Conservation (phyloP, 1,284 basidiomycete species). For the Erythrobasidium hasegawianum region DNA sequence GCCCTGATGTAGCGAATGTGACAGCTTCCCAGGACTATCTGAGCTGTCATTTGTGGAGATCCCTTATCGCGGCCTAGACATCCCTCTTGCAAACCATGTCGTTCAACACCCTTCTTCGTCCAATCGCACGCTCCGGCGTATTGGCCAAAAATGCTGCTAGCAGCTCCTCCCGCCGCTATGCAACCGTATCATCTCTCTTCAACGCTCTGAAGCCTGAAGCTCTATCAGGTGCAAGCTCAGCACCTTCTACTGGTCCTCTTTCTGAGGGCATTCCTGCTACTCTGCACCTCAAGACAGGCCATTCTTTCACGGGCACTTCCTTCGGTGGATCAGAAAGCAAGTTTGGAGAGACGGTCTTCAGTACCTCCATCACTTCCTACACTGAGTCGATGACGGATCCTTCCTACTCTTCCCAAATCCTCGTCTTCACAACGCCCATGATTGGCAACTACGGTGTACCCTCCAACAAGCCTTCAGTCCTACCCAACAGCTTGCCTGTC, state of each 20-base stretch:
- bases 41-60: slow-evolving; percentile 33
- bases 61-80: slow-evolving; percentile 6
- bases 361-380: slow-evolving; percentile 97
- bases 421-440: slow-evolving; percentile 96
- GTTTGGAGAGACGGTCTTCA: slow-evolving; percentile 97
- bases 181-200: slow-evolving; percentile 24
- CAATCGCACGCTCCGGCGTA: slow-evolving; percentile 1
- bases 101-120: background rate
- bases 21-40: background rate
- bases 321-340: slow-evolving; percentile 86
- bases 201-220: background rate
- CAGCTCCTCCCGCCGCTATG: slow-evolving; percentile 17
- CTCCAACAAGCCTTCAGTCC: slow-evolving; percentile 55
- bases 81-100: background rate
- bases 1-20: background rate
- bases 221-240: background rate
- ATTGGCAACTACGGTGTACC: slow-evolving; percentile 99
- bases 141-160: background rate
- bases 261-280: slow-evolving; percentile 61
- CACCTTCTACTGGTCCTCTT: background rate
- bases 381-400: slow-evolving; percentile 99
- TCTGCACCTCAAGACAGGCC: slow-evolving; percentile 88
- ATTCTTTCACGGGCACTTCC: slow-evolving; percentile 80
- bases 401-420: slow-evolving; percentile 94
- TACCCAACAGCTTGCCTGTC: slow-evolving; percentile 40